Conservation (phyloP, 2,329 filamentous ascomycete genomes). For the Exophiala lecanii-corni region DNA sequence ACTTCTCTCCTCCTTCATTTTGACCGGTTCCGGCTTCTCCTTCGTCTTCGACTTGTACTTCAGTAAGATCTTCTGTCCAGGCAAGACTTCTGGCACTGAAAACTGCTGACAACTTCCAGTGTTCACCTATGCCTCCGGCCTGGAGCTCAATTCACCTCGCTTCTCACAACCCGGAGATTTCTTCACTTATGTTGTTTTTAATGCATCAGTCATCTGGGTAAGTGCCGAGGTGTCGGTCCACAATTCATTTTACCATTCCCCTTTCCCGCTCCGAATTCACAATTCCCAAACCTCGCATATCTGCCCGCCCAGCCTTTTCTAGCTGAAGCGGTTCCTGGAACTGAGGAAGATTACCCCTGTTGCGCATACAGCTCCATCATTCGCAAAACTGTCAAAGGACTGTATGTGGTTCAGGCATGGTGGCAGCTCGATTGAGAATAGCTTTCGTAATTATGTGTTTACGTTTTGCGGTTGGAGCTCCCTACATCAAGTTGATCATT, state of each 20-base stretch:
- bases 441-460: slow-evolving; percentile 50
- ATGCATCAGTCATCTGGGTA: slow-evolving; percentile 71
- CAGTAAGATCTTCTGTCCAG: slow-evolving; percentile 46
- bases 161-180: slow-evolving; percentile 74
- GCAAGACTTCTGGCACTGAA: slow-evolving; percentile 17
- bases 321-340: slow-evolving; percentile 80
- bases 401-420: slow-evolving; percentile 66
- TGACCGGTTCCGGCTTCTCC: slow-evolving; percentile 51
- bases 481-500: slow-evolving; percentile 50
- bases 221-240: no score
- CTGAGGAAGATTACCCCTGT: slow-evolving; percentile 74
- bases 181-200: slow-evolving; percentile 73
- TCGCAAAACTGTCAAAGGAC: slow-evolving; percentile 59
- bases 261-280: slow-evolving; percentile 14
- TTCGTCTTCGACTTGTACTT: slow-evolving; percentile 73
- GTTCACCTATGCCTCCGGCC: slow-evolving; percentile 69
- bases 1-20: slow-evolving; percentile 53
- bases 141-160: slow-evolving; percentile 67
- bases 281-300: slow-evolving; percentile 60
- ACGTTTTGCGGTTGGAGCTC: slow-evolving; percentile 60
- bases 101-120: slow-evolving; percentile 42
- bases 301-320: slow-evolving; percentile 71
- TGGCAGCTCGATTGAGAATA: slow-evolving; percentile 72
- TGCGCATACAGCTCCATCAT: slow-evolving; percentile 58
- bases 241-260: slow-evolving; percentile 22